These are phyloP conservation scores for Clonostachys chloroleuca DNA, from an alignment of 2,329 filamentous ascomycete genomes.

Conservation along the genomic window DNA sequence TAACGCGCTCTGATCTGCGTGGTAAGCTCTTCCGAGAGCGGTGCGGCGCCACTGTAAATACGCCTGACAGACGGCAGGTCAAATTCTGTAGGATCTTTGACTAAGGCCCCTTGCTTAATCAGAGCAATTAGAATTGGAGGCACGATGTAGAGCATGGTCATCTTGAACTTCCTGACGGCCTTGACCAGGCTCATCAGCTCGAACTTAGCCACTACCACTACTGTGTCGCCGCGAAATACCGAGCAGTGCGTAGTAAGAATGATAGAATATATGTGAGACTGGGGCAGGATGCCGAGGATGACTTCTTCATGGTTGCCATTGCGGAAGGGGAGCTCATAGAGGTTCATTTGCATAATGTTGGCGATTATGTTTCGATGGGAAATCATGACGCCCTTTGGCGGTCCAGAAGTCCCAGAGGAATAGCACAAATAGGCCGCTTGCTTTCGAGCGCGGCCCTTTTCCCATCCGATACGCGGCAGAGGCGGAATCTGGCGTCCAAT, in stretches of 20 bases:
- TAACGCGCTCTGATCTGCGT: background rate
- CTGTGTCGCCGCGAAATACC: conserved; percentile 68
- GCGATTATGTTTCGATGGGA: conserved; percentile 3
- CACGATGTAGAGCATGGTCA: conserved; percentile 63
- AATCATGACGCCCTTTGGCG: conserved; percentile 2
- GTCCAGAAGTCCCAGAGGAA: background rate
- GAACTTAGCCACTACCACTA: conserved; percentile 42
- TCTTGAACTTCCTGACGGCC: conserved; percentile 61
- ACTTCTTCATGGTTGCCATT: background rate
- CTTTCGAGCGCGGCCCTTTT: background rate
- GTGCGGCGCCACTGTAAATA: conserved; percentile 3
- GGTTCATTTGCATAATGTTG: conserved; percentile 3
- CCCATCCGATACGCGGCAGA: background rate
- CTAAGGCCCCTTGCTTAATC: conserved; percentile 65
- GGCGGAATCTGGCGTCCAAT: too few species aligned
- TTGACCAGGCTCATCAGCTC: too few species aligned
- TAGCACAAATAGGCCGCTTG: background rate
- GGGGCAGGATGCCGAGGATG: conserved; percentile 2
- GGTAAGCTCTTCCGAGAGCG: background rate
- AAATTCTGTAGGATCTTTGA: conserved; percentile 22
- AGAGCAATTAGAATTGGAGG: conserved; percentile 73
- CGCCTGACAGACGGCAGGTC: background rate
- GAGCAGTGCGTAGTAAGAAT: conserved; percentile 44
- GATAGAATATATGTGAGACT: background rate
- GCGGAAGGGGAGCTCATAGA: background rate